A percentile compares a stretch with the other conserved stretches of the same genome.
Conservation (phyloP, 805 yeast species). For the Candida dajiaensis region DNA sequence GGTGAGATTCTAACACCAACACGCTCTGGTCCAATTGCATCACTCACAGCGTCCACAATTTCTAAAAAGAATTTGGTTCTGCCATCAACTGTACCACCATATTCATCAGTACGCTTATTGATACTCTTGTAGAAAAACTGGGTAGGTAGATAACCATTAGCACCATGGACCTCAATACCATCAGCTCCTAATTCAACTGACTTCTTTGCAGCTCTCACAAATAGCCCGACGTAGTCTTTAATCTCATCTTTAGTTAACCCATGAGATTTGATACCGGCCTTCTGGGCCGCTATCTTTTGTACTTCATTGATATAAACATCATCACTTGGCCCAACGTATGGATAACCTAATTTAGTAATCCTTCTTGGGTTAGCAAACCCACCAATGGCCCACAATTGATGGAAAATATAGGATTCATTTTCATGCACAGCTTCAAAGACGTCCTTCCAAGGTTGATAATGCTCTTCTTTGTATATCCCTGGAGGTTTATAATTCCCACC, state of each 20-base stretch:
- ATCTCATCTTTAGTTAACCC: constrained; percentile 29
- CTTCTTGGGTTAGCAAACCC: constrained; percentile 34
- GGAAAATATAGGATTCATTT: constrained; percentile 36
- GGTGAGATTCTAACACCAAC: constrained; percentile 32
- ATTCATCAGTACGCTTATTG: constrained; percentile 31
- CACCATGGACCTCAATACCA: constrained; percentile 34
- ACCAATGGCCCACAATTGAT: constrained; percentile 45
- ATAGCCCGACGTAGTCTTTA: constrained; percentile 22
- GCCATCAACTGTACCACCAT: constrained; percentile 39
- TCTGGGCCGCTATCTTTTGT: constrained; percentile 28
- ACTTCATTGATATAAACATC: constrained; percentile 29
- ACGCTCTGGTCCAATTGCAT: neutral
- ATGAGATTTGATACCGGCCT: constrained; percentile 24
- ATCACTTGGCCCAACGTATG: constrained; percentile 35
- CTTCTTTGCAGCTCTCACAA: constrained; percentile 27
- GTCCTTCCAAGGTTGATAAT: constrained; percentile 41
- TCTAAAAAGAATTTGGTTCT: constrained; percentile 36
- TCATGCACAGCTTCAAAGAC: constrained; percentile 43
- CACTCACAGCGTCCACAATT: constrained; percentile 37
- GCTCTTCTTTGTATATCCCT: constrained; percentile 42
- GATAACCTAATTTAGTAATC: constrained; percentile 30
- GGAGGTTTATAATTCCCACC: constrained; percentile 40
- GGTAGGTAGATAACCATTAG: constrained; percentile 35
- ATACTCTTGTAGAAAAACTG: constrained; percentile 32
- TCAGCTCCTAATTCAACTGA: constrained; percentile 34